Evolutionary conservation across 192 early-diverging fungal genomes (phyloP).

Genomic region (Coemansia sp.): DNA sequence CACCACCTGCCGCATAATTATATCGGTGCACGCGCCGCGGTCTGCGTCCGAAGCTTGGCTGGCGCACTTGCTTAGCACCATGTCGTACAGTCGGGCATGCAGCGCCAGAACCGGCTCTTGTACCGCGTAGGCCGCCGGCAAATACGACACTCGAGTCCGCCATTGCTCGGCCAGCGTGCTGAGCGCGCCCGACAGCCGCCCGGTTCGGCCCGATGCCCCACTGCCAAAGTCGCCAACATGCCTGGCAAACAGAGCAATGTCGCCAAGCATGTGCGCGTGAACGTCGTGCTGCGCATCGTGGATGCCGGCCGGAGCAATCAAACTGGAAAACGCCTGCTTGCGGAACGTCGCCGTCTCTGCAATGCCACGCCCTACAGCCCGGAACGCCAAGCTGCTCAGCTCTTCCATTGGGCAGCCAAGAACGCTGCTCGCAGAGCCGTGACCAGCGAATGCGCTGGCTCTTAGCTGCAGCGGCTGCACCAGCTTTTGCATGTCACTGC

Average conservation of each 20-base stretch:
- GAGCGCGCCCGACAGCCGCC: too few species aligned
- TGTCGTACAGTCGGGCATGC: slow-evolving; percentile 34
- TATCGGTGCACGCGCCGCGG: slow-evolving; percentile 2
- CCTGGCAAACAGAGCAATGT: slow-evolving; percentile 19
- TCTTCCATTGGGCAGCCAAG: slow-evolving; percentile 3
- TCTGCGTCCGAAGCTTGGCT: not conserved
- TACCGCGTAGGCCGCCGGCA: slow-evolving; percentile 27
- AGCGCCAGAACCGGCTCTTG: slow-evolving; percentile 49
- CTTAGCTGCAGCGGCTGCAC: slow-evolving; percentile 4
- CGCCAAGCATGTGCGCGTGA: slow-evolving; percentile 48
- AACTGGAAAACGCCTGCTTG: not conserved
- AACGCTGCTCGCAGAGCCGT: not conserved
- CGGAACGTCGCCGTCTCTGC: slow-evolving; percentile 5
- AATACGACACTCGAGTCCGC: slow-evolving; percentile 21
- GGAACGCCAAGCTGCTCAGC: slow-evolving; percentile 9
- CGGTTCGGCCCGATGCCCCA: not conserved
- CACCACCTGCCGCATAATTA: slow-evolving; percentile 15
- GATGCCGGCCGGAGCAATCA: not conserved
- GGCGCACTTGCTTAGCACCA: slow-evolving; percentile 10
- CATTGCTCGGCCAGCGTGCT: slow-evolving; percentile 25
- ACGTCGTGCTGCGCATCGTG: slow-evolving; percentile 18
- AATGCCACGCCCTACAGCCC: slow-evolving; percentile 18
- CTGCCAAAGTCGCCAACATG: slow-evolving; percentile 7
- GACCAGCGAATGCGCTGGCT: not conserved
- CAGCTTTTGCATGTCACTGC: not conserved